These are phyloP conservation scores for Bruguiera sexangula DNA, from an alignment of 345 rosid genomes.

Conservation along the genomic window DNA sequence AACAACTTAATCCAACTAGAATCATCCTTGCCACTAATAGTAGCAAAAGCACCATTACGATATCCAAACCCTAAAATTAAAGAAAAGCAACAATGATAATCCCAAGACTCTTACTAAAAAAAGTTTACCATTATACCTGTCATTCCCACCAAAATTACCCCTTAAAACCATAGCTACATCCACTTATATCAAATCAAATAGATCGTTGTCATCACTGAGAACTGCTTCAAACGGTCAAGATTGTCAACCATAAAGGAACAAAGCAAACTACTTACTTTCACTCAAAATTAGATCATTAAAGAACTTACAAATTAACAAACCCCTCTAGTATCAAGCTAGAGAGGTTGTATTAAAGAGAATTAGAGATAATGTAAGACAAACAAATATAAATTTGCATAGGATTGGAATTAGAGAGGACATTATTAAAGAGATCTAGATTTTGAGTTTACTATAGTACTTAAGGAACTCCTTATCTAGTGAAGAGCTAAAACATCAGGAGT, in stretches of 20 bases:
- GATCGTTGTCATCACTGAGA: conserved; percentile 62
- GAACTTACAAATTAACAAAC: conserved; percentile 52
- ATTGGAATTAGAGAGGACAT: conserved; percentile 51
- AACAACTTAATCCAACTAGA: no score
- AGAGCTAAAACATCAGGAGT: conserved; percentile 53
- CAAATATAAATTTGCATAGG: conserved; percentile 63
- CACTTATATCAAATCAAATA: conserved; percentile 57
- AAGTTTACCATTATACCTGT: conserved; percentile 66
- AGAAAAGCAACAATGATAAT: no score
- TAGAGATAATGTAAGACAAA: conserved; percentile 71
- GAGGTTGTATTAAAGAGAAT: conserved; percentile 58
- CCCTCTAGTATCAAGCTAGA: conserved; percentile 64
- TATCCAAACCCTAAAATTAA: conserved; percentile 57
- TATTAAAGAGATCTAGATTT: conserved; percentile 67
- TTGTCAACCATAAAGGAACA: conserved; percentile 45
- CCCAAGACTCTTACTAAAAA: conserved; percentile 23
- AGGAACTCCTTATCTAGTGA: conserved; percentile 53
- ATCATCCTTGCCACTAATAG: no score
- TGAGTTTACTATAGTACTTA: conserved; percentile 54
- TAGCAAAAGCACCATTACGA: conserved; percentile 82
- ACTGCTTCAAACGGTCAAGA: conserved; percentile 56
- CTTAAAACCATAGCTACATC: conserved; percentile 21
- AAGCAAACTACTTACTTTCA: conserved; percentile 41
- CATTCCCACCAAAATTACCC: conserved; percentile 56
- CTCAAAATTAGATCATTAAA: conserved; percentile 53